Base-by-base conservation (phyloP, 306 rosid genomes). In the Malus fusca region DNA sequence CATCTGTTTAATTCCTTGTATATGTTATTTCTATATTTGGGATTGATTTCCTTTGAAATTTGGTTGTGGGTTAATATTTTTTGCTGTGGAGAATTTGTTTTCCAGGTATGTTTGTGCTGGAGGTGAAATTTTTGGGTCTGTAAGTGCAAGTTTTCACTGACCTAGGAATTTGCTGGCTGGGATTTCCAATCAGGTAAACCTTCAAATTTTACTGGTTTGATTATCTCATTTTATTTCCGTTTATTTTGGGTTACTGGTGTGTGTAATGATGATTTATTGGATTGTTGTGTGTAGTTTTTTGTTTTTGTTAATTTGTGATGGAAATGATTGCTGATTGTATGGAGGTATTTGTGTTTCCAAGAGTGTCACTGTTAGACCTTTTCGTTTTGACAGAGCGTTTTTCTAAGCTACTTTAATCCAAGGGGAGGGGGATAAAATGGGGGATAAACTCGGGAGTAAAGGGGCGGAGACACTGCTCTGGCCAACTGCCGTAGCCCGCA, bases 171-270 rank as follows among this genome's bases (percentile, higher is more conserved):
- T 76, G 28, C 40, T 21, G n/a, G 81, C 61, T 74, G 78, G 60
- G 60, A 55, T 74, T 72, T 78, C 18, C 82, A 31, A 61, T 74
- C 83, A 73, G 74, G 81, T 86, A 63, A 79, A 67, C 21, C 22
- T 26, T 68, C 76, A 25, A 22, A 23, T 46, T 76, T 55, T 31
- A 33, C 23, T 18, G 52, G 9, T 75, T 42, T 52, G 46, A 66
- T 66, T 75, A 22, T 35, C 22, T 8, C 8, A 11, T 69, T n/a
- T 19, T 40, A 26, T 67, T 42, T 75, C 28, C 52, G 44, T 42
- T 42, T 8, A 9, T 59, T 56, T 46, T 73, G 44, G 75, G 75
- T 21, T 72, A 56, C 11, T 69, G 22, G 3, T 8, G 44, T 42
- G 12, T 42, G 9, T 9, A 42, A 42, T 8, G 44, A 42, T 42